Evolutionary conservation across 495 filamentous ascomycete genomes (phyloP).

Genomic region (Hypomontagnella monticulosa): DNA sequence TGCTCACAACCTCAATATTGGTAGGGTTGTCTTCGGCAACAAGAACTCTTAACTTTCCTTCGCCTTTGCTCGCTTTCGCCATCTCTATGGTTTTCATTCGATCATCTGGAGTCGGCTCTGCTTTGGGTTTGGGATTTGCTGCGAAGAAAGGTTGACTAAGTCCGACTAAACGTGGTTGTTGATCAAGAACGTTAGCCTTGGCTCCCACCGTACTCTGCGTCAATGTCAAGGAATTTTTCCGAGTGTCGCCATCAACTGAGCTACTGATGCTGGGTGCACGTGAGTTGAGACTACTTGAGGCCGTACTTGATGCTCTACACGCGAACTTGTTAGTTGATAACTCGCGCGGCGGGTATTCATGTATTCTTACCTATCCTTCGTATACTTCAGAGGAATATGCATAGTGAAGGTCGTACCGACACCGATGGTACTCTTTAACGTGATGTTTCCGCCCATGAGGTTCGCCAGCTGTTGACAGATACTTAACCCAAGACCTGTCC

Average conservation of each 20-base stretch:
- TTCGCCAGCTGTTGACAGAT: slow-evolving; percentile 87
- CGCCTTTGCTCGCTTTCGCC: slow-evolving; percentile 63
- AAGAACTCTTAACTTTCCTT: slow-evolving; percentile 78
- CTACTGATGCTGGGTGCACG: slow-evolving; percentile 77
- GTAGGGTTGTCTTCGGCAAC: slow-evolving; percentile 95
- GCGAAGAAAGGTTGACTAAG: slow-evolving; percentile 89
- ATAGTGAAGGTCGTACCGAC: slow-evolving; percentile 84
- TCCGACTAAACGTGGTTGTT: slow-evolving; percentile 82
- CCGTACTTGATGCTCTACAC: slow-evolving; percentile 55
- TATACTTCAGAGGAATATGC: slow-evolving; percentile 81
- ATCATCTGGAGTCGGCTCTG: slow-evolving; percentile 46
- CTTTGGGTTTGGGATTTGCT: slow-evolving; percentile 53
- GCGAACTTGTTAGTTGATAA: slow-evolving; percentile 47
- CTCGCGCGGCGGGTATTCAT: not conserved
- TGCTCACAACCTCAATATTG: slow-evolving; percentile 89
- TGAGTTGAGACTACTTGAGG: slow-evolving; percentile 66
- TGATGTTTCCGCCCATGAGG: slow-evolving; percentile 82
- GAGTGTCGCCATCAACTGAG: slow-evolving; percentile 73
- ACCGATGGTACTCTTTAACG: slow-evolving; percentile 75
- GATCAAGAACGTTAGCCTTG: slow-evolving; percentile 49
- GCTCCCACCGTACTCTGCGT: slow-evolving; percentile 45
- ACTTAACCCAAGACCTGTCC: slow-evolving; percentile 88
- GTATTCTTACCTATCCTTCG: slow-evolving; percentile 65
- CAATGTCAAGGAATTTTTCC: slow-evolving; percentile 41
- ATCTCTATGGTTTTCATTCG: slow-evolving; percentile 57